Percentiles rank a stretch among this genome's conserved stretches.
Evolutionary conservation across 2,329 filamentous ascomycete species (phyloP).

Genomic region (Mycogone perniciosa): DNA sequence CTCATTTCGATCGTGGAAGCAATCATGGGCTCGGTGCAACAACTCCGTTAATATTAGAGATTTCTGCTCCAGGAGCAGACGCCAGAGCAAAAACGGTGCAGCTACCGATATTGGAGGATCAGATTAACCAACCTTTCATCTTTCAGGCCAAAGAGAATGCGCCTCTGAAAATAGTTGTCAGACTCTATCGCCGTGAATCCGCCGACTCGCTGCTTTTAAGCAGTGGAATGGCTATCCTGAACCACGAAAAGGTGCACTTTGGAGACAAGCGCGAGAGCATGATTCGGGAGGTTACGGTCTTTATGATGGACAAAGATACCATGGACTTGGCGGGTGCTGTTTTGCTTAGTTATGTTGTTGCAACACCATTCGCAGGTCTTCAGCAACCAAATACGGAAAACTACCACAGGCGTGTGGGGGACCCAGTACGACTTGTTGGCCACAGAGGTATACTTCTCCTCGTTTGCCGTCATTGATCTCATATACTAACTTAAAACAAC

Average conservation of each 20-base stretch:
- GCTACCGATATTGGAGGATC: no score
- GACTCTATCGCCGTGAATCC: constrained; percentile 12
- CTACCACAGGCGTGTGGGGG: background rate
- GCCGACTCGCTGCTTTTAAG: constrained; percentile 13
- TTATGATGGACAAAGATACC: constrained; percentile 25
- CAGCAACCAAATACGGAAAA: background rate
- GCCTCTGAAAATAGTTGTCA: constrained; percentile 17
- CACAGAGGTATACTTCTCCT: constrained; percentile 24
- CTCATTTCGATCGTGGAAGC: background rate
- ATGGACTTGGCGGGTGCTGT: constrained; percentile 26
- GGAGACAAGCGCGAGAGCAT: constrained; percentile 26
- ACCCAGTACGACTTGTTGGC: constrained; percentile 21
- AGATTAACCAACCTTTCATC: no score
- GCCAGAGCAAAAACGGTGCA: background rate
- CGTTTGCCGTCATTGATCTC: no score
- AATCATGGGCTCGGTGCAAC: no score
- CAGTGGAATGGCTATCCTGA: constrained; percentile 23
- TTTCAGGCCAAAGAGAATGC: background rate
- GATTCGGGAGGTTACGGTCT: constrained; percentile 26
- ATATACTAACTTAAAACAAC: background rate
- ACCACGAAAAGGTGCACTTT: constrained; percentile 18
- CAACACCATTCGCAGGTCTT: constrained; percentile 17
- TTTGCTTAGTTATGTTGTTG: constrained; percentile 29
- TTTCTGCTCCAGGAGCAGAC: background rate
- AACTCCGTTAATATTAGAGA: background rate